Percentiles rank a stretch among this genome's conserved stretches.
phyloP scores from a whole-genome alignment of 2,329 filamentous ascomycete species.

The Xylaria sp. region DNA sequence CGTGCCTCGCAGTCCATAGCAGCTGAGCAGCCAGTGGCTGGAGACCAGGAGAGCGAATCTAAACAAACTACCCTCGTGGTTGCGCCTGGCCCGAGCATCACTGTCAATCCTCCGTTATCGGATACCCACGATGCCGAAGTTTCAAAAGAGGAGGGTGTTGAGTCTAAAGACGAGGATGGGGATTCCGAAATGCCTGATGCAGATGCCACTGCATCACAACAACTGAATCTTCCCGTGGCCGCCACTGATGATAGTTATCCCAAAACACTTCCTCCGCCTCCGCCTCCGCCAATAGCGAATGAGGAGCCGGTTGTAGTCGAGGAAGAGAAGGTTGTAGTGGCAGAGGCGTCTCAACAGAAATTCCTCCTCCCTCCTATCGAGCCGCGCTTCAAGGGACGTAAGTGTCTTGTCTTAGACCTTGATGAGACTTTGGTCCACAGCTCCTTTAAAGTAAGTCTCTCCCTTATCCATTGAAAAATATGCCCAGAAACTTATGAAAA shows the following conservation, averaged over 20 bases:
- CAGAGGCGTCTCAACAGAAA: constrained; percentile 64
- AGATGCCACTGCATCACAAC: constrained; percentile 60
- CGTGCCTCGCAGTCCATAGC: constrained; percentile 59
- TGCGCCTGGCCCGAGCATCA: constrained; percentile 54
- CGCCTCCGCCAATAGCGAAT: constrained; percentile 56
- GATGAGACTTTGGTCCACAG: constrained; percentile 98
- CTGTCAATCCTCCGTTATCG: constrained; percentile 54
- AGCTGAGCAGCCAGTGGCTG: constrained; percentile 58
- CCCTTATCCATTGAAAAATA: not conserved
- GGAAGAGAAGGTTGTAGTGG: constrained; percentile 58
- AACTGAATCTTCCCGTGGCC: constrained; percentile 53
- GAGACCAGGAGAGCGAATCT: constrained; percentile 58
- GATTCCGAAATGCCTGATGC: constrained; percentile 77
- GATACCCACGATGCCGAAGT: constrained; percentile 52
- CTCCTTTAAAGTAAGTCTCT: constrained; percentile 87
- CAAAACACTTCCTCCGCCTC: constrained; percentile 59
- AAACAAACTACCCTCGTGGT: constrained; percentile 58
- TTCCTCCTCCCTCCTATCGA: constrained; percentile 85
- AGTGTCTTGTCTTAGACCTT: constrained; percentile 93
- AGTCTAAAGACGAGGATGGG: constrained; percentile 62
- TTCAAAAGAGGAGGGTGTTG: constrained; percentile 50
- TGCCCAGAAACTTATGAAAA: constrained; percentile 19
- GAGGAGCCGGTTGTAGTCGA: constrained; percentile 50
- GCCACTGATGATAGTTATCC: constrained; percentile 54
- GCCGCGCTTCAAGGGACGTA: constrained; percentile 84